Base-by-base conservation (phyloP, 176 grass and related monocot species). In the Themeda triandra region DNA sequence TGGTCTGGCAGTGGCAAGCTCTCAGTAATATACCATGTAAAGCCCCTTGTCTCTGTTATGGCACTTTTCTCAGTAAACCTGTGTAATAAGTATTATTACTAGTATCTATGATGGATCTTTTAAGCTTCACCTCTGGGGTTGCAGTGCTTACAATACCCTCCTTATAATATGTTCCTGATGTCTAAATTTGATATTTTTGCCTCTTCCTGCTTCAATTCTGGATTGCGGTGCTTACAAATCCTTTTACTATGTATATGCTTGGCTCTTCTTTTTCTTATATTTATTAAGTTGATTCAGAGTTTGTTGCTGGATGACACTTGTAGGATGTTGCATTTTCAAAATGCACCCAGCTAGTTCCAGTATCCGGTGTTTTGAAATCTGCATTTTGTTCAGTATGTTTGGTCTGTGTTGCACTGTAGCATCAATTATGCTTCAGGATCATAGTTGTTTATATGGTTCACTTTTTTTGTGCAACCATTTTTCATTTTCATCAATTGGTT, bases 1-100 rank as follows among this genome's bases (percentile, higher is more conserved):
- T 13, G 78, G 39, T 92, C 74, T 12, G 31, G 42, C 79, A 75
- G 79, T 75, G 74, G 59, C 51, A 69, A 82, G 82, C 78, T 83
- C 77, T 41, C 73, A 62, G 49, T 23, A 83, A 64, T 63, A 41
- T 15, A 4, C 23, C 19, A 71, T 87, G 80, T 71, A 75, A 73
- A 71, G 24, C 18, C 31, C 44, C 21, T 29, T 15, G 10, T 71
- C 70, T 84, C 53, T 84, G 33, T 80, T 70, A 76, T 45, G 28
- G 8, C 40, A 63, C 81, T 80, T 45, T 17, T 62, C 35, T 56
- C 10, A 36, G 63, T 40, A 78, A 79, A 75, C 60, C 51, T 84
- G 14, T 87, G 84, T 15, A 15, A 77, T n/a, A n/a, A n/a, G n/a
- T n/a, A 75, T 24, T 81, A 60, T 10, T 53, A 54, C 21, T 59